Evolutionary conservation across 2,329 filamentous ascomycete species (phyloP).

Genomic region (Diaporthe citrichinensis): DNA sequence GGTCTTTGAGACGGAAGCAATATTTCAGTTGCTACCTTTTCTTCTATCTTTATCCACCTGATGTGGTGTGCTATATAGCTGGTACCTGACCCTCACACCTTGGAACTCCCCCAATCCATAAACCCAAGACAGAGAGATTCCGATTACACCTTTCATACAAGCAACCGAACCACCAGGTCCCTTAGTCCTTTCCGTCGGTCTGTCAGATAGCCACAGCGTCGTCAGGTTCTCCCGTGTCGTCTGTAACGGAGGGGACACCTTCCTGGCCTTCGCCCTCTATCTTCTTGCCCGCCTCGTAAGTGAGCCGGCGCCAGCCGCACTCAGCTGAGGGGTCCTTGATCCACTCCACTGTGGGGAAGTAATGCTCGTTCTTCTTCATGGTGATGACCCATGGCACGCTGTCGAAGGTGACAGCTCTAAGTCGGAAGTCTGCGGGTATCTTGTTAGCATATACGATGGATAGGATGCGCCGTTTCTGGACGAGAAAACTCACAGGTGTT

Average conservation of each 20-base stretch:
- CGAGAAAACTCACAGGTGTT: conserved; percentile 81
- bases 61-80: neutral
- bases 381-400: conserved; percentile 99
- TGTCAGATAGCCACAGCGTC: conserved; percentile 32
- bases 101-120: conserved; percentile 1
- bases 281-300: conserved; percentile 41
- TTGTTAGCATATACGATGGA: conserved; percentile 40
- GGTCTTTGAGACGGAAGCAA: neutral
- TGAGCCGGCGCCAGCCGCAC: conserved; percentile 41
- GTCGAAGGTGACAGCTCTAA: conserved; percentile 98
- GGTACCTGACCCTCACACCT: neutral
- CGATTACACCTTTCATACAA: conserved; percentile 25
- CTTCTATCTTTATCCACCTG: neutral
- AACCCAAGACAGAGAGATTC: conserved; percentile 17
- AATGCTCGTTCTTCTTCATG: conserved; percentile 99
- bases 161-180: neutral
- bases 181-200: neutral
- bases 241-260: conserved; percentile 37
- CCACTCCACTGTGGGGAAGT: conserved; percentile 82
- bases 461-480: neutral
- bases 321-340: conserved; percentile 59
- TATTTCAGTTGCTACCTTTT: neutral
- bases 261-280: conserved; percentile 42
- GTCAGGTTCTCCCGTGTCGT: conserved; percentile 40
- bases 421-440: conserved; percentile 81